Conservation (phyloP, 495 filamentous ascomycete species). For the Penicillium taxi region DNA sequence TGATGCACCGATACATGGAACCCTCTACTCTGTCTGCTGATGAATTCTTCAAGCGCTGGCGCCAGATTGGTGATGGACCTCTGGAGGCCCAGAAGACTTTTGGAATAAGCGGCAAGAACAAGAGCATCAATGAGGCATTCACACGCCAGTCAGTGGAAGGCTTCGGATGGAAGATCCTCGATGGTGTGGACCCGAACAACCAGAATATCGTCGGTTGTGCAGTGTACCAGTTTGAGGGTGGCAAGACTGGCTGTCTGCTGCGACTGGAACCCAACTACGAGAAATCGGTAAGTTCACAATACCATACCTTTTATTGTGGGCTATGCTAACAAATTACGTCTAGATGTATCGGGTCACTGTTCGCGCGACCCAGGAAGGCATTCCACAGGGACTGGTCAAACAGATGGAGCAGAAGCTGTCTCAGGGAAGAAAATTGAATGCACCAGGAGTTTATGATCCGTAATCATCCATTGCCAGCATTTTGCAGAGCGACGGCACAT, state of each 20-base stretch:
- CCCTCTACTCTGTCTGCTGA: slow-evolving; percentile 72
- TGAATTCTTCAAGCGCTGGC: slow-evolving; percentile 98
- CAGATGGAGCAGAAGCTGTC: slow-evolving; percentile 77
- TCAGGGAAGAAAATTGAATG: slow-evolving; percentile 33
- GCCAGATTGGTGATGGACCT: slow-evolving; percentile 86
- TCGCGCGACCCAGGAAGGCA: slow-evolving; percentile 82
- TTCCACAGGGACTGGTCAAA: slow-evolving; percentile 72
- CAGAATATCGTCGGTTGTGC: slow-evolving; percentile 93
- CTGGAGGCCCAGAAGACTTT: slow-evolving; percentile 85
- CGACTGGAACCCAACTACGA: slow-evolving; percentile 90
- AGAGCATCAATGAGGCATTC: slow-evolving; percentile 44
- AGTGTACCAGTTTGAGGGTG: slow-evolving; percentile 74
- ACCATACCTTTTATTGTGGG: neutral
- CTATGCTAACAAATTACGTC: slow-evolving; percentile 6
- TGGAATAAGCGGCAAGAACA: slow-evolving; percentile 46
- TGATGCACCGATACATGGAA: slow-evolving; percentile 94
- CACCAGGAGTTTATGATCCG: neutral
- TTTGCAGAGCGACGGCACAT: slow-evolving; percentile 7
- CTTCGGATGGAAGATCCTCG: slow-evolving; percentile 81
- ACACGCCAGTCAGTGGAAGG: slow-evolving; percentile 62
- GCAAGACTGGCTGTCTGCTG: slow-evolving; percentile 91
- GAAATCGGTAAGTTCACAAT: slow-evolving; percentile 56
- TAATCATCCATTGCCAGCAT: slow-evolving; percentile 11
- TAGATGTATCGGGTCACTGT: slow-evolving; percentile 96
- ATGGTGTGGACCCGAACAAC: slow-evolving; percentile 77